phyloP scores from a whole-genome alignment of 2,329 filamentous ascomycete species.

The Grosmannia serpens region DNA sequence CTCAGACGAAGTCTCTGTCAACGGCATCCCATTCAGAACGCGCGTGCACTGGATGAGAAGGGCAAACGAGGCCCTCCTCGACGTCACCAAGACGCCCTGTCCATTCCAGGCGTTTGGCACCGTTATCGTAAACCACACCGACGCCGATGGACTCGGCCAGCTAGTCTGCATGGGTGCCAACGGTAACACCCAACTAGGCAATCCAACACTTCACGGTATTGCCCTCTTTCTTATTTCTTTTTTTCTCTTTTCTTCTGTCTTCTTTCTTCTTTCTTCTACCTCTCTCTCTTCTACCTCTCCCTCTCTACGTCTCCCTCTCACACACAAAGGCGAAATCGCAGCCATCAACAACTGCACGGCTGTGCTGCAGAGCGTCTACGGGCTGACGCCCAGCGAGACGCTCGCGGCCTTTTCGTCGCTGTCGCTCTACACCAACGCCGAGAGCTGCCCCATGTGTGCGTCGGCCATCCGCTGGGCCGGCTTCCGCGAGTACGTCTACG shows the following conservation, averaged over 20 bases:
- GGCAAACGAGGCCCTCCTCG: conserved; percentile 32
- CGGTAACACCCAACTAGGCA: conserved; percentile 28
- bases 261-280: neutral
- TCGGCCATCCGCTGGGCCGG: conserved; percentile 44
- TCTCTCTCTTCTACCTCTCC: neutral
- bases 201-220: conserved; percentile 37
- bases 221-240: neutral
- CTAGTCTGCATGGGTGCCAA: conserved; percentile 41
- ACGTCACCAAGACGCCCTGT: conserved; percentile 25
- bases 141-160: conserved; percentile 24
- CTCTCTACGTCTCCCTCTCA: too few species aligned
- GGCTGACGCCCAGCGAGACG: conserved; percentile 26
- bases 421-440: conserved; percentile 45
- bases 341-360: conserved; percentile 41
- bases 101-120: conserved; percentile 41
- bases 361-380: conserved; percentile 35
- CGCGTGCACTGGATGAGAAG: conserved; percentile 38
- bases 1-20: neutral
- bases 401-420: conserved; percentile 32
- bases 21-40: conserved; percentile 6
- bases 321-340: conserved; percentile 34
- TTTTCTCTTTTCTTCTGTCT: neutral
- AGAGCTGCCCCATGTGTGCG: conserved; percentile 47
- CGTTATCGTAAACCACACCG: conserved; percentile 44
- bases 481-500: conserved; percentile 43